A percentile compares a stretch with the other conserved stretches of the same genome.
Conservation (phyloP, 23 red algal genomes). For the Agarophyton chilense region DNA sequence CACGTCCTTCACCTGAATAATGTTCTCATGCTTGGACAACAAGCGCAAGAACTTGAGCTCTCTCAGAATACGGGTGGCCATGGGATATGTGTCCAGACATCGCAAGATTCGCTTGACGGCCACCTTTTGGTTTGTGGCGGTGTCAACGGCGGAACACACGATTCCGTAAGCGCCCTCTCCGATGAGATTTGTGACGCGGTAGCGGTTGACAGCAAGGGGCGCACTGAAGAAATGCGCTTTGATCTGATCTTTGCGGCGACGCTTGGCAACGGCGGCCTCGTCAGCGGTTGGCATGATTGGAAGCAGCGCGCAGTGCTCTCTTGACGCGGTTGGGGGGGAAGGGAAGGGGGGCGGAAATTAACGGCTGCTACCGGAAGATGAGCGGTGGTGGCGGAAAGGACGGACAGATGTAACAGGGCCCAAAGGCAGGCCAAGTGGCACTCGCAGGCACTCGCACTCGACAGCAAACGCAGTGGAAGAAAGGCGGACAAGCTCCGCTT, state of each 20-base stretch:
- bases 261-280: constrained; percentile 33
- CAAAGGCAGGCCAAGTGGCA: neutral
- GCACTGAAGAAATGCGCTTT: constrained; percentile 70
- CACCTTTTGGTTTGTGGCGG: constrained; percentile 63
- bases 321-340: neutral
- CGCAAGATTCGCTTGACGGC: constrained; percentile 89
- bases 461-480: no score
- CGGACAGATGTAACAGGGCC: neutral
- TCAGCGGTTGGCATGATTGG: constrained; percentile 34
- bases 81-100: constrained; percentile 70
- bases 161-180: constrained; percentile 94
- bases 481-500: no score
- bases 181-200: constrained; percentile 67
- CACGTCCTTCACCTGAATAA: constrained; percentile 86
- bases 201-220: constrained; percentile 64
- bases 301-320: neutral
- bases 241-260: constrained; percentile 52
- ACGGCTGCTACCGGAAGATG: neutral
- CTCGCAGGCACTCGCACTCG: no score
- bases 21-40: constrained; percentile 87
- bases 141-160: constrained; percentile 82
- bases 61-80: constrained; percentile 87
- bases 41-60: constrained; percentile 96
- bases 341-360: neutral
- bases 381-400: neutral